Base-by-base conservation (phyloP, 805 yeast genomes). In the Schwanniomyces occidentalis region DNA sequence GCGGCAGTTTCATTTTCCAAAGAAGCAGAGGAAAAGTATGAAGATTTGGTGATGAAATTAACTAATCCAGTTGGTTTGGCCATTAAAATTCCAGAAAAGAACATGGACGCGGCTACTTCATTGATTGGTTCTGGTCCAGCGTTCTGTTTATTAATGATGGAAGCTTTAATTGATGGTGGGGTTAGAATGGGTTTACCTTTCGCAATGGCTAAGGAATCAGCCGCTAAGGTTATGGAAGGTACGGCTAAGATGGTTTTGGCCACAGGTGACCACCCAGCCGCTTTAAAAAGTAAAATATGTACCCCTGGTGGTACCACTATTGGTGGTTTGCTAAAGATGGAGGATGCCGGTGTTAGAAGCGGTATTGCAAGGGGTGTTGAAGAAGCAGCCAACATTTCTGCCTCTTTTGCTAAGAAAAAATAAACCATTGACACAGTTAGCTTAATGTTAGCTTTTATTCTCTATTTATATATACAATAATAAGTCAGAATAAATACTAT, bases 291-390 rank as follows among this genome's bases (percentile, higher is more conserved):
- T 56, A 82, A 81, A 49, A 93, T 93, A 6, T 89, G 96, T 56
- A 93, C 99, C 0, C 99, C 99, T 16, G 99, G 93, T 19, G 99
- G 99, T 21, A 90, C 97, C 32, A 93, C 99, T 4, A 93, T 93
- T 57, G 95, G 95, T 7, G 99, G 99, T 0, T 69, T 93, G 39
- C 74, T 91, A 61, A 87, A 81, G 45, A 80, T 93, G 83, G 99
- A 93, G 67, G 96, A 88, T 47, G 79, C 78, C 31, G 95, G 91
- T 32, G 85, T 93, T 30, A 82, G 96, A 65, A 76, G 87, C 29
- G 91, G 88, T 16, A 84, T 93, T 50, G 78, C 95, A 30, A 75
- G 88, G 51, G 96, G 95, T 24, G 84, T 93, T 16, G 88, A 86
- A 59, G 95, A 88, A 56, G 91, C 97, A 22, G 87, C 97, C n/a